Conservation (phyloP, 164 flowering plant genomes). For the Macadamia tetraphylla region DNA sequence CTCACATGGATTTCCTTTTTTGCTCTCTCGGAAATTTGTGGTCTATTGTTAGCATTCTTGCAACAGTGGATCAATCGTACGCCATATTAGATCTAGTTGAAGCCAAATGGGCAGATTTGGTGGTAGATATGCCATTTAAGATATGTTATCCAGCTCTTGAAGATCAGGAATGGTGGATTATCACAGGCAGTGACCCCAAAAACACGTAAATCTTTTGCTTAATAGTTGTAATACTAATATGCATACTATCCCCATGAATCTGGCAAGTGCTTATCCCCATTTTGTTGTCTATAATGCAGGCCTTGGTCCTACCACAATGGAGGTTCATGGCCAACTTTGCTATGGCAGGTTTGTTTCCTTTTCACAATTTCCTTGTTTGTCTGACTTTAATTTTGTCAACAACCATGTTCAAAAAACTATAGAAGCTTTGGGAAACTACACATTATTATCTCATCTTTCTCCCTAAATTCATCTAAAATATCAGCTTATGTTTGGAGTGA, state of each 20-base stretch:
- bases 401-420: not conserved
- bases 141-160: constrained; percentile 90
- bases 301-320: constrained; percentile 98
- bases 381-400: not conserved
- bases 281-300: constrained; percentile 37
- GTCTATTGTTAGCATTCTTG: constrained; percentile 73
- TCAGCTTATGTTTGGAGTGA: not conserved
- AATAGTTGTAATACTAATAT: constrained; percentile 1
- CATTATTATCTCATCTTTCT: not conserved
- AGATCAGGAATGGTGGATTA: constrained; percentile 80
- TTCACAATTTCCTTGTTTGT: not conserved
- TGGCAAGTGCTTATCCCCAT: not conserved
- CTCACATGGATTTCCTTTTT: constrained; percentile 95
- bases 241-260: not conserved
- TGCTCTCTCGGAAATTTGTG: constrained; percentile 86
- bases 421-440: not conserved
- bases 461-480: not conserved
- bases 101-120: constrained; percentile 77
- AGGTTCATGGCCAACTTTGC: constrained; percentile 95
- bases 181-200: constrained; percentile 90
- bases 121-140: constrained; percentile 82
- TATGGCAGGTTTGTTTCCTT: constrained; percentile 70
- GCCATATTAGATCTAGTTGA: constrained; percentile 83
- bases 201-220: constrained; percentile 57
- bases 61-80: constrained; percentile 70